Base-by-base conservation (phyloP, 1,284 basidiomycete genomes). In the Taiwanofungus camphoratus region DNA sequence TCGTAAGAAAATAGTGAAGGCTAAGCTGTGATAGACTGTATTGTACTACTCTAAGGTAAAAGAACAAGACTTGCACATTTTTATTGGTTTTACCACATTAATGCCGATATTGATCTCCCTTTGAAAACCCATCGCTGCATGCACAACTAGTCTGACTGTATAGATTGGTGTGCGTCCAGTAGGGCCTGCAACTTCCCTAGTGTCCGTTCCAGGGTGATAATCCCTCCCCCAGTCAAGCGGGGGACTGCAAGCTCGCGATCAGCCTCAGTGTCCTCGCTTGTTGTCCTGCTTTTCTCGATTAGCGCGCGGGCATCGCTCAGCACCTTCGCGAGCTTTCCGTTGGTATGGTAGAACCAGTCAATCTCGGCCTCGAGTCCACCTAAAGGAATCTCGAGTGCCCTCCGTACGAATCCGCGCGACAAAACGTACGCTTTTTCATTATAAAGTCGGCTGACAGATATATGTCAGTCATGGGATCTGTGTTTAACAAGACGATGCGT, bases 391-490 rank as follows among this genome's bases (percentile, higher is more conserved):
- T 92, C 86, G 11, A 96, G 74, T 4, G 90, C 92, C 9, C 86
- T 82, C 13, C 84, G 82, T 34, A 96, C 82, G 61, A 96, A 96
- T 3, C 82, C 87, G 21, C 92, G 75, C 5, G 92, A 91, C 22
- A 95, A 73, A 31, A 95, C 88, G 57, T 89, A 96, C 2, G 92
- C 92, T 64, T 93, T 94, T 64, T 96, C 93, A 61, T 73, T 91
- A 65, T 93, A 93, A 7, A 92, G 61, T 36, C 87, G 85, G 57
- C 87, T 87, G 49, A 2, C 35, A 32, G 11, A 46, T 20, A 52
- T 16, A 45, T 29, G 37, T 44, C 21, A 51, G 18, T 21, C 37
- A 24, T 15, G 21, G 3, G 26, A n/a, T 36, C n/a, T n/a, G 13
- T 9, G 11, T 21, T 30, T 5, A 40, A 36, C 20, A 44, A 41